Conservation (phyloP, 495 filamentous ascomycete genomes). For the Podospora fimiseda region DNA sequence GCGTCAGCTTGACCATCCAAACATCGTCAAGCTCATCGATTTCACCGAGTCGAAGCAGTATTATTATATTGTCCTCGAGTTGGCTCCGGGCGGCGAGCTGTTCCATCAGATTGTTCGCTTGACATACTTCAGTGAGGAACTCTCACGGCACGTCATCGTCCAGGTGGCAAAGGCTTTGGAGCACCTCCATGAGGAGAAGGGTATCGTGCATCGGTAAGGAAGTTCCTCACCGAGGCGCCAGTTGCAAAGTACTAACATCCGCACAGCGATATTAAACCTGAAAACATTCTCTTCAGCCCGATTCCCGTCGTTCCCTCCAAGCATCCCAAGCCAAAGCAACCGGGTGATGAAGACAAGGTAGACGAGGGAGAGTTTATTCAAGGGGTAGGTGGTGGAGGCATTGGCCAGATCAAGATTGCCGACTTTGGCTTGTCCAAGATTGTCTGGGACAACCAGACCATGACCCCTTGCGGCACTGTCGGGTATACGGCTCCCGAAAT, state of each 20-base stretch:
- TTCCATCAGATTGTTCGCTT: slow-evolving; percentile 98
- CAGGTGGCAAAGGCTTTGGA: slow-evolving; percentile 91
- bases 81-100: slow-evolving; percentile 90
- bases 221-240: neutral
- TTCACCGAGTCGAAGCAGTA: slow-evolving; percentile 92
- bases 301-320: slow-evolving; percentile 74
- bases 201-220: slow-evolving; percentile 91
- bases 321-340: slow-evolving; percentile 64
- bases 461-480: slow-evolving; percentile 97
- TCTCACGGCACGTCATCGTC: slow-evolving; percentile 86
- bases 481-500: slow-evolving; percentile 99
- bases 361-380: slow-evolving; percentile 91
- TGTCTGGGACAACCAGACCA: slow-evolving; percentile 97
- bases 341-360: slow-evolving; percentile 93
- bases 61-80: slow-evolving; percentile 94
- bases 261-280: slow-evolving; percentile 91
- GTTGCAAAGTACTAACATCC: slow-evolving; percentile 4
- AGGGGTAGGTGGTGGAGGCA: slow-evolving; percentile 83
- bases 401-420: slow-evolving; percentile 92
- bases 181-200: slow-evolving; percentile 90
- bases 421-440: slow-evolving; percentile 97
- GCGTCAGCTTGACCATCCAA: slow-evolving; percentile 91
- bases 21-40: slow-evolving; percentile 85
- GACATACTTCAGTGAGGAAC: slow-evolving; percentile 95
- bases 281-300: slow-evolving; percentile 92